These are phyloP conservation scores for Pseudogymnoascus sp. DNA, from an alignment of 2,329 filamentous ascomycete genomes.

Conservation along the genomic window DNA sequence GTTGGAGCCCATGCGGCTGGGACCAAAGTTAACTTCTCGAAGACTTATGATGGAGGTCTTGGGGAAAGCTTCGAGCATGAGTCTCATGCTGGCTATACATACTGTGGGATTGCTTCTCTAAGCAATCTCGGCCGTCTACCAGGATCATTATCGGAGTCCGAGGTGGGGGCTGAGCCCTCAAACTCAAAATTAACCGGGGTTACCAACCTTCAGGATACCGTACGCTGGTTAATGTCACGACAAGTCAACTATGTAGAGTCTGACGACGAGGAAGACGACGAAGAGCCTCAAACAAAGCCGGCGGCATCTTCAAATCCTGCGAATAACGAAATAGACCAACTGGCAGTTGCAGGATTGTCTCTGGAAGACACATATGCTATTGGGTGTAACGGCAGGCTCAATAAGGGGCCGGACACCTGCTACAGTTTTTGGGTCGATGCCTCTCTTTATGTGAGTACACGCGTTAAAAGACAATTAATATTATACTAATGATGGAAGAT, in stretches of 20 bases:
- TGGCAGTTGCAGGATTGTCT: constrained; percentile 10
- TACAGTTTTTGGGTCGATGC: constrained; percentile 89
- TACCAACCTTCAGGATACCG: constrained; percentile 27
- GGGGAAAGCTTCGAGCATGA: constrained; percentile 27
- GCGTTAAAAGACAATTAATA: constrained; percentile 21
- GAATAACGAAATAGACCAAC: not conserved
- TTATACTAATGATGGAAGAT: constrained; percentile 35
- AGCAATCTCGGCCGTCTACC: constrained; percentile 48
- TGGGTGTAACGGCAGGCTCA: constrained; percentile 83
- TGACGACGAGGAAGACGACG: constrained; percentile 36
- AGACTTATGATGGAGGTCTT: constrained; percentile 28
- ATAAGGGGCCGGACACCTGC: constrained; percentile 90
- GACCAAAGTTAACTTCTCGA: not conserved
- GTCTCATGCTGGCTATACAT: constrained; percentile 65
- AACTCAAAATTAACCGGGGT: constrained; percentile 25
- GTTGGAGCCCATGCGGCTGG: constrained; percentile 11
- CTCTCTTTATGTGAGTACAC: constrained; percentile 40
- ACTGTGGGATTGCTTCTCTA: constrained; percentile 74
- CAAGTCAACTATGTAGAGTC: constrained; percentile 52
- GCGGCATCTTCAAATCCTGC: constrained; percentile 30
- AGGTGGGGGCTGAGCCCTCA: constrained; percentile 9
- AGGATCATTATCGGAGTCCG: constrained; percentile 12
- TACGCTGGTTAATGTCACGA: constrained; percentile 53
- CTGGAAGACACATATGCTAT: constrained; percentile 35
- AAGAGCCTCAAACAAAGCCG: constrained; percentile 29